Evolutionary conservation across 1,284 basidiomycete genomes (phyloP).

Genomic region (Spongiforma sp.): DNA sequence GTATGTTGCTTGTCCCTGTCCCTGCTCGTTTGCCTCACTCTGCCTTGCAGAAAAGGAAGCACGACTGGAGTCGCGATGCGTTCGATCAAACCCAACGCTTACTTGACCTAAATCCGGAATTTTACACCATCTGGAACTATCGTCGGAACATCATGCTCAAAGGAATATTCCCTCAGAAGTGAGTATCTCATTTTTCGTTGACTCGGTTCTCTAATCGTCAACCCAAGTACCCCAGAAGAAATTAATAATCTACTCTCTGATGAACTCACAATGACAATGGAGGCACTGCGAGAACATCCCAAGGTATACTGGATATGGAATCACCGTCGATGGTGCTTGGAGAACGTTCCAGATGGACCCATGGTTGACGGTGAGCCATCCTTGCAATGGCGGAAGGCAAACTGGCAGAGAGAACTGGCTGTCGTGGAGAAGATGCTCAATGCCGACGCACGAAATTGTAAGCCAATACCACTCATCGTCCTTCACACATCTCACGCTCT

Average conservation of each 20-base stretch:
- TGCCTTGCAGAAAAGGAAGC: slow-evolving; percentile 64
- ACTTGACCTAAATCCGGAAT: slow-evolving; percentile 87
- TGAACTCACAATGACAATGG: slow-evolving; percentile 84
- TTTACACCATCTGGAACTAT: slow-evolving; percentile 95
- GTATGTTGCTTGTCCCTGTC: slow-evolving; percentile 46
- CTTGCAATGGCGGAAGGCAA: slow-evolving; percentile 71
- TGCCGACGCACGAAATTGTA: slow-evolving; percentile 89
- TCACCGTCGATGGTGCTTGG: slow-evolving; percentile 92
- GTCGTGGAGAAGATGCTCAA: slow-evolving; percentile 92
- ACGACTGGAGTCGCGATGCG: slow-evolving; percentile 71
- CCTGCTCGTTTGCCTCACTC: slow-evolving; percentile 5
- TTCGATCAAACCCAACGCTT: slow-evolving; percentile 76
- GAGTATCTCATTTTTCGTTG: not conserved
- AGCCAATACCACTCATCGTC: slow-evolving; percentile 34
- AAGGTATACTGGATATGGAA: slow-evolving; percentile 99
- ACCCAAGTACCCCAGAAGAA: slow-evolving; percentile 60
- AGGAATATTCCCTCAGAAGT: slow-evolving; percentile 78
- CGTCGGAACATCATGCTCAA: slow-evolving; percentile 76
- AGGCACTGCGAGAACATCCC: slow-evolving; percentile 81
- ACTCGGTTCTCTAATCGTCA: slow-evolving; percentile 5
- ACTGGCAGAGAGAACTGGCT: slow-evolving; percentile 85
- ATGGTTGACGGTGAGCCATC: slow-evolving; percentile 45
- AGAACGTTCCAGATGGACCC: slow-evolving; percentile 79
- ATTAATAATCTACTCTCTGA: slow-evolving; percentile 67
- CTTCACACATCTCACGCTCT: slow-evolving; percentile 7